Conservation (phyloP, 805 yeast genomes). For the Cephaloascus fragrans region DNA sequence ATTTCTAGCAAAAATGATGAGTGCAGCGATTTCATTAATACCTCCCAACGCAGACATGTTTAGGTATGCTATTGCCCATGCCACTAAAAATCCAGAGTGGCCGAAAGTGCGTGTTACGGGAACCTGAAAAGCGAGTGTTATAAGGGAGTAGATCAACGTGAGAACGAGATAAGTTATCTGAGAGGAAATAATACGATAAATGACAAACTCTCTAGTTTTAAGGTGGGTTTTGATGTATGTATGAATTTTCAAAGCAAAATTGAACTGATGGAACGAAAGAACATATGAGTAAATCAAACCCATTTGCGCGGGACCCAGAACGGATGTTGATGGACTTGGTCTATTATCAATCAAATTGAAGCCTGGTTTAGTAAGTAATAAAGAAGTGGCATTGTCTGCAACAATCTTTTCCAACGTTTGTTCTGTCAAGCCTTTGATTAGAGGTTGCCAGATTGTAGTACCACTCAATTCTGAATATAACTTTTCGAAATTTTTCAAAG, state of each 20-base stretch:
- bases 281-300: constrained; percentile 24
- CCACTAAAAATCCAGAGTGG: constrained; percentile 19
- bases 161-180: constrained; percentile 18
- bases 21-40: constrained; percentile 16
- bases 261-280: constrained; percentile 17
- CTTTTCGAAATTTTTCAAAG: constrained; percentile 3
- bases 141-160: constrained; percentile 18
- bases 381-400: not conserved
- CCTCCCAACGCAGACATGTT: constrained; percentile 18
- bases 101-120: constrained; percentile 17
- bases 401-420: constrained; percentile 3
- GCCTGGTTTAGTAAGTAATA: constrained; percentile 8
- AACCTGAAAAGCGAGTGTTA: constrained; percentile 20
- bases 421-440: not conserved
- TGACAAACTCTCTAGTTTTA: constrained; percentile 14
- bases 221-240: constrained; percentile 11
- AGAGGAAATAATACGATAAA: constrained; percentile 17
- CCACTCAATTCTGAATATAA: constrained; percentile 2
- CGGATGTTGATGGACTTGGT: constrained; percentile 10
- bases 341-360: constrained; percentile 9
- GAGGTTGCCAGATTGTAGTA: not conserved
- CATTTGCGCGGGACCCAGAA: constrained; percentile 29
- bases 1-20: constrained; percentile 11
- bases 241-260: constrained; percentile 5
- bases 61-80: constrained; percentile 20